Conservation (phyloP, 2,329 filamentous ascomycete genomes). For the Chaetomiaceae sp. region DNA sequence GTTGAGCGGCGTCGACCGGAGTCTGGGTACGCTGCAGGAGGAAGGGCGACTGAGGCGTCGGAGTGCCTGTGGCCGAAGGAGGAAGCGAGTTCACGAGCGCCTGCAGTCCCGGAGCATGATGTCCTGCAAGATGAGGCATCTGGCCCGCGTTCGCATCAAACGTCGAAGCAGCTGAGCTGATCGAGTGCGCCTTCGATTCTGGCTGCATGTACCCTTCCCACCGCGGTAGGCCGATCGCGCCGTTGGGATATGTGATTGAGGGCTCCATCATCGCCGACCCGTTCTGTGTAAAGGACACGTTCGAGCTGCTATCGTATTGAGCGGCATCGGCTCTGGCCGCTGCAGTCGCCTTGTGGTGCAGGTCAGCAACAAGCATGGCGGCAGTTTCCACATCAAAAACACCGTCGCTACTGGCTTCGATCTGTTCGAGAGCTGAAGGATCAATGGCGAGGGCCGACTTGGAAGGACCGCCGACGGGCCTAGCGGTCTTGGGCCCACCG, state of each 20-base stretch:
- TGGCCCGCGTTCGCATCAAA: conserved; percentile 64
- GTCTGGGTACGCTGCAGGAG: conserved; percentile 64
- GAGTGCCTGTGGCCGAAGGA: conserved; percentile 64
- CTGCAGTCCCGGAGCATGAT: conserved; percentile 57
- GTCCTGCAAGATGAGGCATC: conserved; percentile 57
- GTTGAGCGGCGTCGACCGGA: conserved; percentile 64
- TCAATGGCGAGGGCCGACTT: conserved; percentile 81
- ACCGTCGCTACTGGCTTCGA: conserved; percentile 83
- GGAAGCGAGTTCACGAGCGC: conserved; percentile 70
- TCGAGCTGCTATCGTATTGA: conserved; percentile 53
- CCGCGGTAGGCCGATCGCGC: conserved; percentile 75
- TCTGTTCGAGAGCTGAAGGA: conserved; percentile 81
- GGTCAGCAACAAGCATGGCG: conserved; percentile 96
- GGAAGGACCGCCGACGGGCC: conserved; percentile 58
- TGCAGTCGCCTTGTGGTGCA: conserved; percentile 87
- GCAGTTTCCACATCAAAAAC: conserved; percentile 96
- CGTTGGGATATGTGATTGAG: conserved; percentile 69
- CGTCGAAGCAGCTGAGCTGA: conserved; percentile 59
- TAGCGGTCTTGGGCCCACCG: conserved; percentile 63
- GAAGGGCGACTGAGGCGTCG: conserved; percentile 70
- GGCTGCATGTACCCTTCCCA: conserved; percentile 85
- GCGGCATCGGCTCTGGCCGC: conserved; percentile 58
- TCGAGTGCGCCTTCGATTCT: conserved; percentile 73
- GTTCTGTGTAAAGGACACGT: conserved; percentile 69
- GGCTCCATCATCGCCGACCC: conserved; percentile 71